Evolutionary conservation across 169 alveolate species (phyloP).

Genomic region (Plasmodium berghei): DNA sequence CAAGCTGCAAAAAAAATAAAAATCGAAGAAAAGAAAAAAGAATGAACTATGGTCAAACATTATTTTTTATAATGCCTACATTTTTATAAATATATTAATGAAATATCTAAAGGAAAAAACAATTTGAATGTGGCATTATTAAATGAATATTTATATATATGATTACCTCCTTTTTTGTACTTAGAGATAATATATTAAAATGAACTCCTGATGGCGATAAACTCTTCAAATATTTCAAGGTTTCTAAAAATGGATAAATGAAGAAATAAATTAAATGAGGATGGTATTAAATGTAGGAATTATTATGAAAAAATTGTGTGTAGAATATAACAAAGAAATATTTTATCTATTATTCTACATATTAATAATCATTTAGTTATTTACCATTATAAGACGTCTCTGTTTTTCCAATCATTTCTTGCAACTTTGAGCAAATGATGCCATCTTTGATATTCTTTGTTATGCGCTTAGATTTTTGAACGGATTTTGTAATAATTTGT

Average conservation of each 20-base stretch:
- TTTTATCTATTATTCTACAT: no score
- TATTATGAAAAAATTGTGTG: no score
- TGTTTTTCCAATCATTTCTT: conserved; percentile 37
- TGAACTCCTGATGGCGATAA: conserved; percentile 74
- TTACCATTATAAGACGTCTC: conserved; percentile 61
- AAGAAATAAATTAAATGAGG: no score
- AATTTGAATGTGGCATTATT: no score
- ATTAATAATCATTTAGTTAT: conserved; percentile 3
- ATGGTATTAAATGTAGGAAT: no score
- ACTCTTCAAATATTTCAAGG: conserved; percentile 45
- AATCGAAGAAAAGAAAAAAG: not conserved
- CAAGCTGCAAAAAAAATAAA: conserved; percentile 23
- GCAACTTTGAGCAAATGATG: conserved; percentile 48
- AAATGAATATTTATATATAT: conserved; percentile 12
- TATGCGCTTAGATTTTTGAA: conserved; percentile 17
- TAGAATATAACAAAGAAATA: no score
- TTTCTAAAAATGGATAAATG: conserved; percentile 14
- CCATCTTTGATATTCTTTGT: not conserved
- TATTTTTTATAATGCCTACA: no score
- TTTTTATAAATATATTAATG: no score
- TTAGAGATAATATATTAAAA: conserved; percentile 51
- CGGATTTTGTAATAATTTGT: not conserved
- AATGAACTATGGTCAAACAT: no score
- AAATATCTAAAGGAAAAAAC: no score
- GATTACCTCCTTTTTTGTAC: conserved; percentile 57